Evolutionary conservation across 2,329 filamentous ascomycete species (phyloP), one percentile per base, ranked within the genome.

Genomic region (Apiospora kogelbergensis): DNA sequence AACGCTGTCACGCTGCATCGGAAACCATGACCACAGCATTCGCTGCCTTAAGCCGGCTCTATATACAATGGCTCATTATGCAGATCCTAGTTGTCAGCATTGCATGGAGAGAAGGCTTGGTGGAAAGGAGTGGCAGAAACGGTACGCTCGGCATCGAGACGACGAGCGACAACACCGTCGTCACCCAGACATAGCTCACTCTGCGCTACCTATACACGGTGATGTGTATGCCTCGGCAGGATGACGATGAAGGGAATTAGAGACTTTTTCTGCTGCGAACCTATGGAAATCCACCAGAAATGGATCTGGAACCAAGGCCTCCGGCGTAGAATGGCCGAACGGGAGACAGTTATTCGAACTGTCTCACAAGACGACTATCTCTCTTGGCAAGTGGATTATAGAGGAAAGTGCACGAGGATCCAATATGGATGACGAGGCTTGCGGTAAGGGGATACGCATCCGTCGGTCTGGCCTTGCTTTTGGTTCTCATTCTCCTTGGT

Each of bases 361-460:
- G 53, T 60, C 53, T 60, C 53, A 60, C 53, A 60, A 60, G 53
- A 60, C 22, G 53, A 17, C 17, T 37, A 60, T 60, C 53, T 60
- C 26, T 37, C 53, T 60, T 60, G 53, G 53, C 53, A 60, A 37
- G 53, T 60, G 53, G 53, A 22, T 60, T 60, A 60, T 60, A n/a
- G 26, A 60, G 53, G 17, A 60, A 37, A 20, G 6, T 60, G 53
- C 53, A n/a, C 30, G 26, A 37, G 22, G 53, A n/a, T 60, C 53
- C 53, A 37, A 60, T 60, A 60, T 60, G 30, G 53, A 37, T 60
- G 53, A 60, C 53, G 53, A 37, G 53, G 53, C 30, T 60, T 37
- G 26, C 53, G 26, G 53, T 60, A 37, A 60, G 53, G 53, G 30
- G 17, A 13, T 33, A 37, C 30, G 53, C 53, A 60, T 60, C 37